Evolutionary conservation across 2,329 filamentous ascomycete genomes (phyloP), one percentile per base, ranked within the genome.

Genomic region (Trichoderma polysporum): DNA sequence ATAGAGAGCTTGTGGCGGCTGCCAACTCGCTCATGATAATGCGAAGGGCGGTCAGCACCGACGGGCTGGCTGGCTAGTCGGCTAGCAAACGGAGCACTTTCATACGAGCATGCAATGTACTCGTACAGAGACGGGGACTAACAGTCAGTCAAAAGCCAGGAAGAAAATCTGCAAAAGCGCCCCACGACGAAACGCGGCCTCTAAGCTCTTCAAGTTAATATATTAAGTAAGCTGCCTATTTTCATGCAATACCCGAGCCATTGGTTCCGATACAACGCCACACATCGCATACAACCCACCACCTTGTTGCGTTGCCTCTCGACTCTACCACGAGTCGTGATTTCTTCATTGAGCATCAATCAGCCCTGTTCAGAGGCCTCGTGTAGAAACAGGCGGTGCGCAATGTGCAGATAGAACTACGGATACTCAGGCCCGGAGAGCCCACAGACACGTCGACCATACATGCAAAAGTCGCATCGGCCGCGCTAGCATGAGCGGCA

Each of bases 401-500:
- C 53, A 60, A 66, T 62, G 33, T 59, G 66, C 35, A 64, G 53
- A 53, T 25, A 66, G 22, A 17, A 35, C 37, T 62, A 52, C 47
- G 59, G 37, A 37, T 27, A 54, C 50, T 56, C 47, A 64, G 57
- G 58, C 50, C 49, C 27, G 50, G 66, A 64, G 59, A 62, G 61
- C 60, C 56, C 64, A 64, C 54, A 67, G 58, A 62, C 67, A 71
- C 64, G 68, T 66, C 60, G 60, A 64, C 57, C 39, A 67, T 57
- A 52, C 64, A 66, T 64, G 60, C 60, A 64, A 64, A 61, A 67
- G 65, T 67, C 52, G 58, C 58, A 67, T 67, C 52, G 59, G 57
- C 50, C 41, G 60, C 65, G 53, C 65, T 67, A 67, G 65, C 39
- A 41, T 31, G 69, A 69, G 66, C 66, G 69, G 69, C 66, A 67